A percentile compares a stretch with the other conserved stretches of the same genome.
Evolutionary conservation across 2,329 filamentous ascomycete genomes (phyloP).

Genomic region (Fusarium miscanthi): DNA sequence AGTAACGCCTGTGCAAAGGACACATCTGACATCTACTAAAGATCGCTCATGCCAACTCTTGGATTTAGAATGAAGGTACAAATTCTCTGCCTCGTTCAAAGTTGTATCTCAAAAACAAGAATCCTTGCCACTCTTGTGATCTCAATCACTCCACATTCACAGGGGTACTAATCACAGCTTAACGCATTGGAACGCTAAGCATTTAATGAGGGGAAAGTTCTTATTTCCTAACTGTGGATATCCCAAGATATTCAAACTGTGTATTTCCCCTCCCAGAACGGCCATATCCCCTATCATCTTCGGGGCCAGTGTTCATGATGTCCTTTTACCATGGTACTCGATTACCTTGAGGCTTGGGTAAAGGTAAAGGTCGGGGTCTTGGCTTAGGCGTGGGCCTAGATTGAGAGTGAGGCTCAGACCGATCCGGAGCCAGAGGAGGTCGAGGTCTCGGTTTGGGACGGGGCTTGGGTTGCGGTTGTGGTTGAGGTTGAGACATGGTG

Average conservation of each 20-base stretch:
- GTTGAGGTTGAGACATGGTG: background rate
- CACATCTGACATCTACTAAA: no score
- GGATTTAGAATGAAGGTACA: no score
- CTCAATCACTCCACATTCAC: no score
- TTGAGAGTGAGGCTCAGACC: background rate
- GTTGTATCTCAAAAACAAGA: no score
- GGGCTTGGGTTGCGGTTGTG: background rate
- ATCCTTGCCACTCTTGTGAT: no score
- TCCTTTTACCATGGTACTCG: fast-evolving
- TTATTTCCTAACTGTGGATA: background rate
- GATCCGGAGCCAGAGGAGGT: background rate
- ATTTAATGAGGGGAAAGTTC: fast-evolving
- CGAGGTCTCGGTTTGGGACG: fast-evolving
- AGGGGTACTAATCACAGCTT: no score
- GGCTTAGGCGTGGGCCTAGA: no score
- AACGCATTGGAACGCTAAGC: fast-evolving
- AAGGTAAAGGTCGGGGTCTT: no score
- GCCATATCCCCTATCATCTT: fast-evolving
- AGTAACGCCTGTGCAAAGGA: no score
- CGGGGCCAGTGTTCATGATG: fast-evolving
- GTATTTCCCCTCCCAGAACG: fast-evolving
- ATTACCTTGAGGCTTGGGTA: background rate
- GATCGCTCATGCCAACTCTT: no score
- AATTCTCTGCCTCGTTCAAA: no score
- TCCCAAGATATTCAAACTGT: fast-evolving